These are phyloP conservation scores for Trichocladium uniseriatum DNA, from an alignment of 495 filamentous ascomycete genomes.

Conservation along the genomic window DNA sequence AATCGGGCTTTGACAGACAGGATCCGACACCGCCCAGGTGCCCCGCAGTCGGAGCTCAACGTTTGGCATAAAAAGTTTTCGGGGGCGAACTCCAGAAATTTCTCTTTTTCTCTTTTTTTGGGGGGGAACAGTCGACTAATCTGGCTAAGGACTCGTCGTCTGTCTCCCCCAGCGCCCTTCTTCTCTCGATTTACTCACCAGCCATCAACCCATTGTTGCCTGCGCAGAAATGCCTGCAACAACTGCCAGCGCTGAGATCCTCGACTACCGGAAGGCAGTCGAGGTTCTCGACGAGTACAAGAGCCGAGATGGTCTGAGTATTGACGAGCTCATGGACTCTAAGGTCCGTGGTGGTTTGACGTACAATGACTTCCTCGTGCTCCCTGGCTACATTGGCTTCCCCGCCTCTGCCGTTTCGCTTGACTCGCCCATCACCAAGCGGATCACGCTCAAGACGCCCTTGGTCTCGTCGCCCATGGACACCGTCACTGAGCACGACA, in stretches of 20 bases:
- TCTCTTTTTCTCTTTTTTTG: constrained; percentile 25
- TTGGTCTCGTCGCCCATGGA: constrained; percentile 98
- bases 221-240: constrained; percentile 52
- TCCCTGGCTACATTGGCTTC: constrained; percentile 62
- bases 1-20: not conserved
- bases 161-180: constrained; percentile 22
- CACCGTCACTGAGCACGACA: constrained; percentile 96
- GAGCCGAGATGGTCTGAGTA: constrained; percentile 72
- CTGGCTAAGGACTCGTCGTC: constrained; percentile 19
- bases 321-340: constrained; percentile 74
- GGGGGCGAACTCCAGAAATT: constrained; percentile 11
- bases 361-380: constrained; percentile 54
- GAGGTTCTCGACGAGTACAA: constrained; percentile 70
- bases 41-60: constrained; percentile 15
- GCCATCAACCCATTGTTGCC: constrained; percentile 9
- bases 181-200: not conserved
- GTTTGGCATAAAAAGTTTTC: constrained; percentile 23
- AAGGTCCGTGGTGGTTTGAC: constrained; percentile 84
- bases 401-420: constrained; percentile 81
- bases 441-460: constrained; percentile 86
- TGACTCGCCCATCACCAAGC: constrained; percentile 86
- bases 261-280: constrained; percentile 55
- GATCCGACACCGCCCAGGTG: constrained; percentile 18
- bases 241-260: constrained; percentile 40
- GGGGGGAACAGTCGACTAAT: constrained; percentile 29